Base-by-base conservation (phyloP, 352 stramenopile species). In the Globisporangium canariense region DNA sequence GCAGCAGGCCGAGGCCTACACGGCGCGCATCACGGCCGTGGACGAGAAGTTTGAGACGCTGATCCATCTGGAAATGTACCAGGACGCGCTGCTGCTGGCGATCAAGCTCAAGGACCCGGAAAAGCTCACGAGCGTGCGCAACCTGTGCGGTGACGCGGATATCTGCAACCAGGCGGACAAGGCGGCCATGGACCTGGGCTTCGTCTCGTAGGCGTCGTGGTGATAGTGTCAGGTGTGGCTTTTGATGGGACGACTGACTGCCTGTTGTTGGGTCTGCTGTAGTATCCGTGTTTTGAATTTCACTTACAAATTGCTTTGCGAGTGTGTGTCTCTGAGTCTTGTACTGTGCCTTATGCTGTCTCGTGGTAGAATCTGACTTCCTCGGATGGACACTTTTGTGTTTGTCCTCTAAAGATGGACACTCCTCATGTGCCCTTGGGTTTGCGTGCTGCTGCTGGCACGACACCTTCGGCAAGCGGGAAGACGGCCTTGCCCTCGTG, bases 41-140 rank as follows among this genome's bases (percentile, higher is more conserved):
- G 86, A 94, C 63, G 86, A 94, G 68, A 94, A 94, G 70, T 94
- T 94, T 53, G 86, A 94, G 69, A 94, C 86, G n/a, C 71, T 94
- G 10, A 86, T 94, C 56, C 86, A 92, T 52, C 66, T 94, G 47
- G 81, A 92, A 53, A 89, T 94, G 86, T 94, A 91, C 70, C 71
- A 75, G 51, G 86, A 91, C 65, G 86, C 86, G 36, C 67, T 94
- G 57, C 81, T 91, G 59, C 66, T 94, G n/a, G 80, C 86, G 28
- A 90, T 94, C 73, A 90, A 90, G 69, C 73, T 88, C 32, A 94
- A 94, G 66, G 86, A 94, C 60, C 86, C 86, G 0, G 86, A 94
- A 67, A 94, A 94, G 72, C 83, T 94, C 66, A 92, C 86, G 58
- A 92, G 72, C 32, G 86, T 94, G 58, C 83, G 86, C 38, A 94